Evolutionary conservation across 345 rosid species (phyloP).

Genomic region (Moringa oleifera): DNA sequence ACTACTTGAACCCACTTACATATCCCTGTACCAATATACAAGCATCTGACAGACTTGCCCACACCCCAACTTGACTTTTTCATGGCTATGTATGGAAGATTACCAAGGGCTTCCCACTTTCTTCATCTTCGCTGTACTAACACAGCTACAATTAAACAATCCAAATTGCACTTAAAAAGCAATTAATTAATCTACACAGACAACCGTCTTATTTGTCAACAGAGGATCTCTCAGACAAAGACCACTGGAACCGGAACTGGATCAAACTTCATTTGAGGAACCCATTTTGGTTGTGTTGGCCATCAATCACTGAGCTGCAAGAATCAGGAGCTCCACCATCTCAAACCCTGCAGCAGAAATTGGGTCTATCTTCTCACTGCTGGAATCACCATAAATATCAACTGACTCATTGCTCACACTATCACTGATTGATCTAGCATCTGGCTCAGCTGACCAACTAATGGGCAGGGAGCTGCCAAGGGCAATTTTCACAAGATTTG

Average conservation of each 20-base stretch:
- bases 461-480: conserved; percentile 80
- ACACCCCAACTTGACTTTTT: no score
- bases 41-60: no score
- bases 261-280: background rate
- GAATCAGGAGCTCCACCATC: conserved; percentile 91
- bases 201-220: background rate
- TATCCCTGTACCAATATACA: no score
- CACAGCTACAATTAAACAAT: background rate
- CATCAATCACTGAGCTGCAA: conserved; percentile 64
- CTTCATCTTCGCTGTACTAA: background rate
- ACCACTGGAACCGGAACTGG: background rate
- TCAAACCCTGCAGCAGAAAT: conserved; percentile 92
- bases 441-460: conserved; percentile 87
- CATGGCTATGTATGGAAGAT: no score
- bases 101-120: no score
- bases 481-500: conserved; percentile 81
- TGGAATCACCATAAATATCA: conserved; percentile 22
- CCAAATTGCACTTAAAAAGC: background rate
- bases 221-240: background rate
- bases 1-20: no score
- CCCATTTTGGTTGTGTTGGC: conserved; percentile 11
- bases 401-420: conserved; percentile 10
- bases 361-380: conserved; percentile 51
- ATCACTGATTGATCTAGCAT: conserved; percentile 32
- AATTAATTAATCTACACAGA: no score